Conservation (phyloP, 1,139 yeast species). For the Entelexis paramagnoliae region DNA sequence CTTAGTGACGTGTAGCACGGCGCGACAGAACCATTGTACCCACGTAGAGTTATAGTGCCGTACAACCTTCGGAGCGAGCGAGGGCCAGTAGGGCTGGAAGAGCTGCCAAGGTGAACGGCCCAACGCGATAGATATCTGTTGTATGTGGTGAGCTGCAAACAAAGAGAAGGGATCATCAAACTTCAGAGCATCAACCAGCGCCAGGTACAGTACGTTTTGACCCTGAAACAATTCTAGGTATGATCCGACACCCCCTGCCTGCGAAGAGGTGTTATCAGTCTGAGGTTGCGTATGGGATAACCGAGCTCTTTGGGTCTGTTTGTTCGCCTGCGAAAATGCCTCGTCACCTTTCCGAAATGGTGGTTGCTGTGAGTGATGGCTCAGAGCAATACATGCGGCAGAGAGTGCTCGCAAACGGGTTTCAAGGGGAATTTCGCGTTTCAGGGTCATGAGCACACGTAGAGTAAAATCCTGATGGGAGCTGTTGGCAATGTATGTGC, state of each 20-base stretch:
- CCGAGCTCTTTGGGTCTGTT: background rate
- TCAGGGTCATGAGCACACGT: conserved; percentile 3
- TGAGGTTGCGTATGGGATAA: background rate
- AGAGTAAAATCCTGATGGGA: conserved; percentile 12
- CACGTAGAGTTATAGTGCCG: conserved; percentile 40
- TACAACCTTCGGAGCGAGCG: conserved; percentile 39
- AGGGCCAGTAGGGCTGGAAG: conserved; percentile 65
- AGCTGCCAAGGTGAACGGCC: conserved; percentile 42
- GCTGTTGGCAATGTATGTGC: conserved; percentile 10
- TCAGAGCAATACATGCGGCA: conserved; percentile 8
- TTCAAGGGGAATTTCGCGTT: conserved; percentile 5
- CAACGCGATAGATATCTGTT: conserved; percentile 38
- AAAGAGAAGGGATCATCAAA: conserved; percentile 52
- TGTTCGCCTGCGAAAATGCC: background rate
- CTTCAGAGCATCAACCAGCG: conserved; percentile 44
- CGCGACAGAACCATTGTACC: conserved; percentile 48
- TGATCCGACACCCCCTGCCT: conserved; percentile 7
- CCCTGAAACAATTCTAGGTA: conserved; percentile 14
- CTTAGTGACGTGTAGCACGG: conserved; percentile 49
- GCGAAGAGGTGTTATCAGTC: background rate
- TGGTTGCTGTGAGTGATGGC: background rate
- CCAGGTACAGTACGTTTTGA: conserved; percentile 11
- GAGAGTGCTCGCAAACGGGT: conserved; percentile 9
- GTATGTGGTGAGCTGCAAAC: conserved; percentile 50
- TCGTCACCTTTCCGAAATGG: background rate